Conservation (phyloP, 2,329 filamentous ascomycete genomes). For the Fusarium lateritium region DNA sequence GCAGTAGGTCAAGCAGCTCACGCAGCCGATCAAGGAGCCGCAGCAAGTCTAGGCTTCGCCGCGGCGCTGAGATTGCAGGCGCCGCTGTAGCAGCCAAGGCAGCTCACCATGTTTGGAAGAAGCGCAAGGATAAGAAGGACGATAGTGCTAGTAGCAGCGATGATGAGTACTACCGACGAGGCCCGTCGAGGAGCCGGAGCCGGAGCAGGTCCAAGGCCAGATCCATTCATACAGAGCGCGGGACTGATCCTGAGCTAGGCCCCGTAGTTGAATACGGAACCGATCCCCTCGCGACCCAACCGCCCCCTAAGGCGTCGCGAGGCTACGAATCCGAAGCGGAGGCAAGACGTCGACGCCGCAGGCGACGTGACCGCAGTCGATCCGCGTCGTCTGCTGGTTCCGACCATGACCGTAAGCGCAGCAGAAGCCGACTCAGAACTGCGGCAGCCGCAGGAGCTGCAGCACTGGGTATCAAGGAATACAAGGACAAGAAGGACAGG, state of each 20-base stretch:
- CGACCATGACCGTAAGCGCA: constrained; percentile 62
- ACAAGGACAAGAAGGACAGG: constrained; percentile 61
- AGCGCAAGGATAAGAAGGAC: constrained; percentile 73
- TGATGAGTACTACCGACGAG: constrained; percentile 55
- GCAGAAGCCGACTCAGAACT: constrained; percentile 68
- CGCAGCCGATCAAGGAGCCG: constrained; percentile 49
- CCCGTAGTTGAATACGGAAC: constrained; percentile 75
- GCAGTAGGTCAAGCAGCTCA: constrained; percentile 45
- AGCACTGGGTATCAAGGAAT: constrained; percentile 74
- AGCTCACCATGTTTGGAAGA: constrained; percentile 73
- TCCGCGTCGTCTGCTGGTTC: constrained; percentile 53
- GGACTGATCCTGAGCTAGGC: constrained; percentile 77
- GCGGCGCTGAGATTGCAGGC: constrained; percentile 73
- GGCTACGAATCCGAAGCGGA: constrained; percentile 66
- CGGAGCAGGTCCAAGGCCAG: constrained; percentile 68
- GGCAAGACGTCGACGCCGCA: constrained; percentile 58
- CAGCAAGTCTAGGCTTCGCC: constrained; percentile 64
- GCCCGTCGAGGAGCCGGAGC: constrained; percentile 56
- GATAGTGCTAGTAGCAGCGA: constrained; percentile 54
- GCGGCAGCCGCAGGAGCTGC: constrained; percentile 72
- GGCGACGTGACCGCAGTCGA: constrained; percentile 56
- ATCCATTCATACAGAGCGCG: constrained; percentile 65
- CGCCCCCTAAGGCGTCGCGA: constrained; percentile 54
- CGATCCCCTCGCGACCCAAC: constrained; percentile 66
- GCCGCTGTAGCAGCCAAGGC: constrained; percentile 73